Evolutionary conservation across 805 yeast species (phyloP).

Genomic region (Candida hispaniensis): DNA sequence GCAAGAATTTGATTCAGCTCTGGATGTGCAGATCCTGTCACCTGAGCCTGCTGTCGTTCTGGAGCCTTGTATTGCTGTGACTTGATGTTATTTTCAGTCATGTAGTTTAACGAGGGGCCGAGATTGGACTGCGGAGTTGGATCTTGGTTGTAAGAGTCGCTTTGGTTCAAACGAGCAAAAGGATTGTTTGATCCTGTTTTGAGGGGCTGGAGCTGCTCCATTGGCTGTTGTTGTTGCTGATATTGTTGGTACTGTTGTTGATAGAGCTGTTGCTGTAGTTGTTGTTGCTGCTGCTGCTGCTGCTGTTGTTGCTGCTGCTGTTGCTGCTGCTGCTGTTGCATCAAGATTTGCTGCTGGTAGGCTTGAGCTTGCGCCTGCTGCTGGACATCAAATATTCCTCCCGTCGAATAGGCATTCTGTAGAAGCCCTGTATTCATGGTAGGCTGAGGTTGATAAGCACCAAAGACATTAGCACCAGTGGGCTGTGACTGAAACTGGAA

Average conservation of each 20-base stretch:
- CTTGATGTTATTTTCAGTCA: constrained; percentile 16
- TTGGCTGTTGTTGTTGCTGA: constrained; percentile 57
- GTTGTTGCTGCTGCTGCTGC: constrained; percentile 25
- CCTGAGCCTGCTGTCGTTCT: constrained; percentile 22
- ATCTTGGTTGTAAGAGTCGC: constrained; percentile 10
- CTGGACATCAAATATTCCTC: constrained; percentile 19
- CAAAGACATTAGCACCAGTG: constrained; percentile 43
- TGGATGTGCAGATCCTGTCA: constrained; percentile 22
- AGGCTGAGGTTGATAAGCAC: constrained; percentile 34
- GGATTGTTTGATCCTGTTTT: constrained; percentile 73
- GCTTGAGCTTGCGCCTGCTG: constrained; percentile 19
- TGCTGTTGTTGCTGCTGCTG: constrained; percentile 30
- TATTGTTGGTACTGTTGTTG: constrained; percentile 48
- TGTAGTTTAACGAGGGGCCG: constrained; percentile 15
- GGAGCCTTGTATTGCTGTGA: constrained; percentile 24
- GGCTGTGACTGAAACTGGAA: constrained; percentile 28
- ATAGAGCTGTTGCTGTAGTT: constrained; percentile 43
- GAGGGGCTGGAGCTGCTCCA: constrained; percentile 49
- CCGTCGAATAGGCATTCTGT: constrained; percentile 35
- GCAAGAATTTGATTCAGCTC: constrained; percentile 72
- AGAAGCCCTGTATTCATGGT: constrained; percentile 46
- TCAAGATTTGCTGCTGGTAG: constrained; percentile 41
- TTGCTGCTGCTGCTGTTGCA: constrained; percentile 53
- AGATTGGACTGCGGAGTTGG: constrained; percentile 2
- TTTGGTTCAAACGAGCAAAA: constrained; percentile 38